Percentiles rank a stretch among this genome's conserved stretches.
These are phyloP conservation scores for Thielaviopsis punctulata DNA, from an alignment of 2,329 filamentous ascomycete genomes.

Conservation along the genomic window DNA sequence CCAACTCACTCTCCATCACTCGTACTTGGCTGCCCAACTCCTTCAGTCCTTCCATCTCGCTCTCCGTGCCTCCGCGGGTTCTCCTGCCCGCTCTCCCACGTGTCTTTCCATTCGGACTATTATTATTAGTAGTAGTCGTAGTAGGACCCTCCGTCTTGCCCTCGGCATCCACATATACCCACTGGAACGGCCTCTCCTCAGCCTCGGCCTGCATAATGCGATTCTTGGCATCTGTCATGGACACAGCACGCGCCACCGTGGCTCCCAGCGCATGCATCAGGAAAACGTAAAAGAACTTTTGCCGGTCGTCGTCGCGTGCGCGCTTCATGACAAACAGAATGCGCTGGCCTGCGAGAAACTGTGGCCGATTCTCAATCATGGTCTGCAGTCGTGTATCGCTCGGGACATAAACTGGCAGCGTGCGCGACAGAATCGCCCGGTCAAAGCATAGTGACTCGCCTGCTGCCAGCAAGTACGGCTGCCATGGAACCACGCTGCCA, in stretches of 20 bases:
- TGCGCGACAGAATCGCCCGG: slow-evolving; percentile 60
- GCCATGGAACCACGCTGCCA: slow-evolving; percentile 51
- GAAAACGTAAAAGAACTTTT: slow-evolving; percentile 59
- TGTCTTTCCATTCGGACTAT: not conserved
- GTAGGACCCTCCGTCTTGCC: slow-evolving; percentile 33
- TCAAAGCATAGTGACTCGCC: slow-evolving; percentile 63
- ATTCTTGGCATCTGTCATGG: slow-evolving; percentile 45
- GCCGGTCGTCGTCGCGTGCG: slow-evolving; percentile 38
- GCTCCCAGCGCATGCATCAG: slow-evolving; percentile 66
- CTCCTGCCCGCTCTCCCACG: slow-evolving; percentile 12
- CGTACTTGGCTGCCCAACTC: slow-evolving; percentile 19
- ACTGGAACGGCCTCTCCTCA: slow-evolving; percentile 39
- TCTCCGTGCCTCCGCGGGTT: slow-evolving; percentile 14
- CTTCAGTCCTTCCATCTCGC: not conserved
- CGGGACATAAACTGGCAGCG: slow-evolving; percentile 43
- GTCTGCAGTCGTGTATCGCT: slow-evolving; percentile 35
- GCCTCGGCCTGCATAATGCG: slow-evolving; percentile 27
- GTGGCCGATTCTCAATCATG: slow-evolving; percentile 41
- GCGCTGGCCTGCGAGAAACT: slow-evolving; percentile 43
- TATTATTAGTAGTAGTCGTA: too few species aligned
- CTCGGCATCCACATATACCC: slow-evolving; percentile 60
- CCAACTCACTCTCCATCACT: slow-evolving; percentile 67
- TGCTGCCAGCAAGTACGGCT: slow-evolving; percentile 67
- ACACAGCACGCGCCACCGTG: slow-evolving; percentile 46
- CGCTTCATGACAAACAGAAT: slow-evolving; percentile 58